Evolutionary conservation across 306 rosid species (phyloP), one percentile per base, ranked within the genome.

Genomic region (Vachellia pachyceras): DNA sequence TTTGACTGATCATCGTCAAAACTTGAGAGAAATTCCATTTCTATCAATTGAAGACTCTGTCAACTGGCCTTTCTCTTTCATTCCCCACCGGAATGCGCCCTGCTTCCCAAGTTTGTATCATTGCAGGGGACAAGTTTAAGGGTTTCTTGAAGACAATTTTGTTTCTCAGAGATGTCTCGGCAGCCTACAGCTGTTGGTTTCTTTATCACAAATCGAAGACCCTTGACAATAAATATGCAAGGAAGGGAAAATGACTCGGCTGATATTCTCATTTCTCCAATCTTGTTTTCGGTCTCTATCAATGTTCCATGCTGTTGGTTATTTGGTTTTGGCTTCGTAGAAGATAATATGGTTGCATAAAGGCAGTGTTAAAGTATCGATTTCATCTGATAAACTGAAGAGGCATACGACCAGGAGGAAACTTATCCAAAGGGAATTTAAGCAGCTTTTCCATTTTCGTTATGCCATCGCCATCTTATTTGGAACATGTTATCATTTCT

Each of bases 161-260:
- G 17, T 65, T 64, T 57, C 71, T 42, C 71, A 55, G 86, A 82
- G 44, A 94, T 94, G 97, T 92, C 98, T 79, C 97, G 97, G 76
- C 95, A 89, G 72, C 35, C 88, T 57, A 77, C 95, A 45, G 41
- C 92, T 79, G 6, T 95, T 44, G 97, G n/a, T n/a, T n/a, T n/a
- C n/a, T n/a, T n/a, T n/a, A 90, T 84, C 92, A 88, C 82, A 92
- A 94, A 85, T 84, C 94, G 57, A 94, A 94, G 90, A 94, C 98
- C 10, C 98, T 94, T 73, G 98, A 91, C 82, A 92, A 94, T 71
- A 94, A 94, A 94, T 94, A 92, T 70, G 98, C 12, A 46, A 84
- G 97, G 3, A 46, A 84, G 97, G 3, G 25, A 81, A 44, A 60
- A 8, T 14, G 7, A 18, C 15, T 63, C 64, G 29, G 72, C 23